A percentile compares a stretch with the other conserved stretches of the same genome.
These are phyloP conservation scores for Salinomyces thailandicus DNA, from an alignment of 2,329 filamentous ascomycete genomes.

Conservation along the genomic window DNA sequence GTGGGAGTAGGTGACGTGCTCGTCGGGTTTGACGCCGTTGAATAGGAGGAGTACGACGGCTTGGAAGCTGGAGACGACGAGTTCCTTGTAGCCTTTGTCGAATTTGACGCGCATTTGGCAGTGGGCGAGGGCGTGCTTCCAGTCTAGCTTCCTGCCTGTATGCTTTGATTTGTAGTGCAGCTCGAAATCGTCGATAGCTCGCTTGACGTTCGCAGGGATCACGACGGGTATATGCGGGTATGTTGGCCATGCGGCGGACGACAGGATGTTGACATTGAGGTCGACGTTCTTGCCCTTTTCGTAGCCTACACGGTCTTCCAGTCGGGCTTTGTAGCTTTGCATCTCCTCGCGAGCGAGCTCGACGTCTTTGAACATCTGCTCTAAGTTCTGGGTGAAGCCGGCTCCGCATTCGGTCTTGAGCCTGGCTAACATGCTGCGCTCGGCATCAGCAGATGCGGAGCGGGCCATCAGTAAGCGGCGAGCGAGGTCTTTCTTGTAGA, in stretches of 20 bases:
- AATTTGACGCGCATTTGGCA: conserved; percentile 77
- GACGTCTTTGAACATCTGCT: conserved; percentile 99
- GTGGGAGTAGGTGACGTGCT: conserved; percentile 61
- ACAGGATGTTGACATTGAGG: conserved; percentile 81
- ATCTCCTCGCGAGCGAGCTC: conserved; percentile 89
- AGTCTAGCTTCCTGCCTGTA: conserved; percentile 72
- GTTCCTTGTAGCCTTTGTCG: conserved; percentile 68
- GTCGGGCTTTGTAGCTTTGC: conserved; percentile 67
- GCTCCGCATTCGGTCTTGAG: conserved; percentile 89
- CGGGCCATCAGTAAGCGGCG: conserved; percentile 80
- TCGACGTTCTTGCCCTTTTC: conserved; percentile 51
- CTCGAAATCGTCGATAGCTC: conserved; percentile 73
- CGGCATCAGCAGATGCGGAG: conserved; percentile 88
- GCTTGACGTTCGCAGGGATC: conserved; percentile 63
- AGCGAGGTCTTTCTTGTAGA: conserved; percentile 97
- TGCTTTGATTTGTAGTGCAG: conserved; percentile 82
- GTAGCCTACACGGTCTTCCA: conserved; percentile 41
- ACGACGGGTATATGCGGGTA: conserved; percentile 69
- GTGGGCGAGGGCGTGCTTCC: conserved; percentile 90
- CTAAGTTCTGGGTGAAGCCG: conserved; percentile 90
- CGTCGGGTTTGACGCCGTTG: conserved; percentile 57
- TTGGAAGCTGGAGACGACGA: conserved; percentile 86
- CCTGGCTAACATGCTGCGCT: conserved; percentile 87
- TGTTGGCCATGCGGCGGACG: conserved; percentile 81
- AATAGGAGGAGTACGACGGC: conserved; percentile 84